Evolutionary conservation across 169 alveolate species (phyloP), one percentile per base, ranked within the genome.

Genomic region (Eimeria zaria): DNA sequence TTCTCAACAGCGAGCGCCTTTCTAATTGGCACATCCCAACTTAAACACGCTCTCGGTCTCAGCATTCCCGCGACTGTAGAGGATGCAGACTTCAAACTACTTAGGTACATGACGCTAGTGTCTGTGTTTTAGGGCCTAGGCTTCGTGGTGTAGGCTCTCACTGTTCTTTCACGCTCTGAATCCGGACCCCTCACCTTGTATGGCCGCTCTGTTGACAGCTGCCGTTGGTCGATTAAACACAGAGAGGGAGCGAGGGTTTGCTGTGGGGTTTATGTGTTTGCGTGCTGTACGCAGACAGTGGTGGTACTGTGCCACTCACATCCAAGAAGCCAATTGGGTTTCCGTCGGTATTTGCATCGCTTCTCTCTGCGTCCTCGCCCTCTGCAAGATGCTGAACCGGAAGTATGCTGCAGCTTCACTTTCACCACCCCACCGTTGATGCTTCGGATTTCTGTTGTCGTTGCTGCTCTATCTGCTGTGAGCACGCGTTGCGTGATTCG

Each of bases 1-100:
- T 96, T 96, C 55, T 84, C 97, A 4, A 96, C 97, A 0, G 97
- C 96, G 30, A 71, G 95, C 46, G 97, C 97, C 8, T 92, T 96
- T 67, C 93, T 96, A 51, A 92, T 96, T 30, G 97, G 96, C 76
- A 96, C 96, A 1, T 83, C 96, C 20, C 97, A 95, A 78, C 95
- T 95, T 44, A 73, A 89, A 30, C 96, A 95, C 36, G 64, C 87
- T 46, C 51, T 89, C 9, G 97, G 96, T 24, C 80, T 95, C 64
- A 18, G 51, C 36, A 74, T 89, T 11, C 97, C 97, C 1, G 69
- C 95, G 16, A 81, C 74, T 6, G 89, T 94, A 22, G 96, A 94
- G 85, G 90, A 94, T 64, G 96, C 89, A 5, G 96, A 84, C 69
- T 94, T 94, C 89, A 94, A 94, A 55, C 62, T 94, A 41, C 83